Conservation (phyloP, 176 grass and related monocot species). For the Bonia amplexicaulis region DNA sequence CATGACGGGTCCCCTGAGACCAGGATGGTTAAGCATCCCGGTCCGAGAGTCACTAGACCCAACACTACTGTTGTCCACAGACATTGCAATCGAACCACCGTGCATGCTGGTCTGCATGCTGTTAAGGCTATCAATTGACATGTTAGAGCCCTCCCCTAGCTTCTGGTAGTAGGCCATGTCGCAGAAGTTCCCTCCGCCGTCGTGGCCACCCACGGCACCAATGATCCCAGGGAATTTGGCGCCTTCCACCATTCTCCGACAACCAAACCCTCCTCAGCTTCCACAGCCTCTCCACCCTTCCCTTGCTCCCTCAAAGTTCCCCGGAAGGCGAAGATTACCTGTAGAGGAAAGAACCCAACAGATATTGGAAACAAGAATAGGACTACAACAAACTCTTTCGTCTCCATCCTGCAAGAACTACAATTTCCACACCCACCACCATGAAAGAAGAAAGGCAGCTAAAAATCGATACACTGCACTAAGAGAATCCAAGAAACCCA, state of each 20-base stretch:
- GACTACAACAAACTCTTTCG: not conserved
- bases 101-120: conserved; percentile 68
- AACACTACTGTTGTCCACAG: conserved; percentile 53
- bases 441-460: not conserved
- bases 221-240: conserved; percentile 60
- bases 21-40: conserved; percentile 60
- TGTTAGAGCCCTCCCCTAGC: conserved; percentile 65
- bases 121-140: conserved; percentile 60
- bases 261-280: not conserved
- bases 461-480: not conserved
- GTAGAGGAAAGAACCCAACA: not conserved
- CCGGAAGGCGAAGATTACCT: not conserved
- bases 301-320: not conserved
- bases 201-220: conserved; percentile 24
- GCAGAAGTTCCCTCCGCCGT: conserved; percentile 35
- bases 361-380: not conserved
- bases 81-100: conserved; percentile 50
- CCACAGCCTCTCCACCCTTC: not conserved
- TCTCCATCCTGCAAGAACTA: not conserved
- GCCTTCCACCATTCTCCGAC: conserved; percentile 41
- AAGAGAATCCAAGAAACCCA: not conserved
- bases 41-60: conserved; percentile 57
- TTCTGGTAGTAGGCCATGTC: conserved; percentile 78
- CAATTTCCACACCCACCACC: not conserved
- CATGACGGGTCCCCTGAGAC: conserved; percentile 38